Evolutionary conservation across 129 eudicot species (phyloP).

Genomic region (Deinandra increscens): DNA sequence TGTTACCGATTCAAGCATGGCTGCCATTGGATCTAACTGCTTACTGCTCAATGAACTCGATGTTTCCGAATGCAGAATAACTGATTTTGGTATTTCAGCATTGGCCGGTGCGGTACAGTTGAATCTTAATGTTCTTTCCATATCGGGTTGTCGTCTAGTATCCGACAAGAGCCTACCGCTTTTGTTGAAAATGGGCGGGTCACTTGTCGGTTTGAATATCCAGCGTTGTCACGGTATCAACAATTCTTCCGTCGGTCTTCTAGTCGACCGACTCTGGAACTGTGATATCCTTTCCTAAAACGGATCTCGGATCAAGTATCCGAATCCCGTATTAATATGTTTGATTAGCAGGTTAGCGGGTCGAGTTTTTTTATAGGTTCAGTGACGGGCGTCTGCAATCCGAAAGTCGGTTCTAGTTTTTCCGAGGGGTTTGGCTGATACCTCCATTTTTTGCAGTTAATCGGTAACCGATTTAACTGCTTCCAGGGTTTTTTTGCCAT

Average conservation of each 20-base stretch:
- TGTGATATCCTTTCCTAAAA: slow-evolving; percentile 67
- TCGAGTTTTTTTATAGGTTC: slow-evolving; percentile 54
- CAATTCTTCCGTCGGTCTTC: slow-evolving; percentile 39
- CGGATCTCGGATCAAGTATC: slow-evolving; percentile 2
- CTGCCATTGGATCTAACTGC: slow-evolving; percentile 60
- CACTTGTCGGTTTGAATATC: slow-evolving; percentile 57
- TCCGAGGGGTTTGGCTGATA: slow-evolving; percentile 45
- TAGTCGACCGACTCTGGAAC: slow-evolving; percentile 46
- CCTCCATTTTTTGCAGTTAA: slow-evolving; percentile 61
- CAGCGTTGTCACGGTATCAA: slow-evolving; percentile 56
- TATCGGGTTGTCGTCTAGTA: slow-evolving; percentile 57
- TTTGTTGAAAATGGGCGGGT: slow-evolving; percentile 45
- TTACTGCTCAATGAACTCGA: slow-evolving; percentile 57
- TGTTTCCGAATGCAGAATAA: slow-evolving; percentile 49
- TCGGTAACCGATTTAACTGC: slow-evolving; percentile 43
- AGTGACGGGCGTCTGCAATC: slow-evolving; percentile 30
- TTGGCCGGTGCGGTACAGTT: slow-evolving; percentile 55
- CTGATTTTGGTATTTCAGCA: slow-evolving; percentile 67
- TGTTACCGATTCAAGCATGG: slow-evolving; percentile 60
- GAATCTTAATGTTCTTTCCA: slow-evolving; percentile 54
- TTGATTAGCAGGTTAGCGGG: slow-evolving; percentile 1
- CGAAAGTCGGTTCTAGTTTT: slow-evolving; percentile 45
- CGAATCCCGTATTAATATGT: slow-evolving; percentile 4
- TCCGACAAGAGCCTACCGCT: slow-evolving; percentile 50
- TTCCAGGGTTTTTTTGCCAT: slow-evolving; percentile 57